Evolutionary conservation across 352 stramenopile species (phyloP).

Genomic region (Pilasporangium apinafurcum): DNA sequence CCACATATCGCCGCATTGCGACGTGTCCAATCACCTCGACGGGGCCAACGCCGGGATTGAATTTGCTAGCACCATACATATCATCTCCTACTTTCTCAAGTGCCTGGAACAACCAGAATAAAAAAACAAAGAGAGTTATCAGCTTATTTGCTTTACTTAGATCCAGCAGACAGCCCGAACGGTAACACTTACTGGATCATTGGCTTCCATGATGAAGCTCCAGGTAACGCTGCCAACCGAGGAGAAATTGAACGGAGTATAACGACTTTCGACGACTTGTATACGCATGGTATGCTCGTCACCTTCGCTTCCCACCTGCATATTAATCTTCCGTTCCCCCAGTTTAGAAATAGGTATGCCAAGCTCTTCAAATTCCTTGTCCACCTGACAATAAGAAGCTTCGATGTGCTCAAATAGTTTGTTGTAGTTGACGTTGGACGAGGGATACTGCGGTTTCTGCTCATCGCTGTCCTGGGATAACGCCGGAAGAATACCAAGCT

Average conservation of each 20-base stretch:
- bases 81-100: constrained; percentile 38
- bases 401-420: constrained; percentile 31
- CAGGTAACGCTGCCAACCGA: constrained; percentile 21
- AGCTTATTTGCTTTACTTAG: no score
- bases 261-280: constrained; percentile 31
- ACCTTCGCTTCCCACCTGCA: constrained; percentile 31
- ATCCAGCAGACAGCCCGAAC: no score
- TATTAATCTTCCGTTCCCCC: constrained; percentile 27
- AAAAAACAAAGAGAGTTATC: constrained; percentile 26
- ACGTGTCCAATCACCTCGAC: constrained; percentile 29
- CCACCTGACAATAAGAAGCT: constrained; percentile 17
- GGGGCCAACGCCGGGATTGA: constrained; percentile 19
- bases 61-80: constrained; percentile 35
- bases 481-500: constrained; percentile 11
- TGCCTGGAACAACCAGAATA: constrained; percentile 6
- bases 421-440: constrained; percentile 22
- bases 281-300: constrained; percentile 28
- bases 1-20: constrained; percentile 32
- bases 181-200: no score
- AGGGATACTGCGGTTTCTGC: no score
- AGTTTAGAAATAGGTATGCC: constrained; percentile 10
- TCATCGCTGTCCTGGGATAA: background rate
- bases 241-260: constrained; percentile 21
- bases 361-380: constrained; percentile 21
- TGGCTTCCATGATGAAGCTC: constrained; percentile 14